phyloP scores from a whole-genome alignment of 768 basidiomycete species.

The Suillus subluteus region DNA sequence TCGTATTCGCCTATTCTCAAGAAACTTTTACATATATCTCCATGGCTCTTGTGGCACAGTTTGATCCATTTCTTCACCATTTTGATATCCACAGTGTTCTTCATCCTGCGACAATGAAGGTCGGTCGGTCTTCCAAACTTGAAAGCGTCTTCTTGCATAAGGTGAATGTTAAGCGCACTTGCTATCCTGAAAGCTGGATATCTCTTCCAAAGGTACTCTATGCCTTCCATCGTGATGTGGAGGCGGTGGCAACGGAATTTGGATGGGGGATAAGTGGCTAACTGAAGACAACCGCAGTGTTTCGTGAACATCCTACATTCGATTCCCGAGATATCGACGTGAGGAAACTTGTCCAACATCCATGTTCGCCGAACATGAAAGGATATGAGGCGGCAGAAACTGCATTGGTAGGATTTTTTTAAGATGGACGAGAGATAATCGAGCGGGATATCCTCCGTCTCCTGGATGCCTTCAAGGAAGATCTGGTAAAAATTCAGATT shows the following conservation, averaged over 20 bases:
- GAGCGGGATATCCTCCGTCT: conserved; percentile 3
- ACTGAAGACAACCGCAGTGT: neutral
- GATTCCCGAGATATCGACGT: conserved; percentile 7
- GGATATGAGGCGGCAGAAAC: conserved; percentile 8
- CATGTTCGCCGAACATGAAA: conserved; percentile 11
- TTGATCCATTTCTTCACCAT: conserved; percentile 12
- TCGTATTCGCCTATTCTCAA: neutral
- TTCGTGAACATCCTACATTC: conserved; percentile 7
- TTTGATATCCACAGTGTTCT: conserved; percentile 7
- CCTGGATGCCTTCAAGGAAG: conserved; percentile 8
- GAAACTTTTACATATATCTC: conserved; percentile 4
- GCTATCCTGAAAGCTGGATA: conserved; percentile 2
- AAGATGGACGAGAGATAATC: conserved; percentile 8
- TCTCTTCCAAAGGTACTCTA: neutral
- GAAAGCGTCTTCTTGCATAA: conserved; percentile 11
- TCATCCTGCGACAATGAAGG: conserved; percentile 12
- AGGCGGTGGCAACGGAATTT: conserved; percentile 11
- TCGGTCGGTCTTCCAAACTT: conserved; percentile 10
- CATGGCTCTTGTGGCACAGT: conserved; percentile 4
- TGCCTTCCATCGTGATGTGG: neutral
- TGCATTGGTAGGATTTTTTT: conserved; percentile 11
- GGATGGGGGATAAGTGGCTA: neutral
- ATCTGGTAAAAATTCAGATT: conserved; percentile 5
- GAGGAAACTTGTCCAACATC: conserved; percentile 10
- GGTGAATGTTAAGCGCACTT: conserved; percentile 3